phyloP scores from a whole-genome alignment of 1,284 basidiomycete genomes.

The Erythrobasidium hasegawianum region DNA sequence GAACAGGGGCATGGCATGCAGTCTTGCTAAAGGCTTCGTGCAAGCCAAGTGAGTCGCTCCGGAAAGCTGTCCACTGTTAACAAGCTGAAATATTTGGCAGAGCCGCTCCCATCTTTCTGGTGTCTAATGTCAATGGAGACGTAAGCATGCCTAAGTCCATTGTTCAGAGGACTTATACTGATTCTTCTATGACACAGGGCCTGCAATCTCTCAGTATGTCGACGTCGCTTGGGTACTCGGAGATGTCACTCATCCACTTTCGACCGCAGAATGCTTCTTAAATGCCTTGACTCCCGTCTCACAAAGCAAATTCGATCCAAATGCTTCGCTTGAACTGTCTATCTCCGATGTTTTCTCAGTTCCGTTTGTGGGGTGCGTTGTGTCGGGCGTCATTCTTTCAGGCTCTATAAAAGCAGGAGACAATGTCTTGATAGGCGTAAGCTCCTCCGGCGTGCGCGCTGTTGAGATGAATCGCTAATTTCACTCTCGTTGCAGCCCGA shows the following conservation, averaged over 20 bases:
- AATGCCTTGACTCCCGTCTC: slow-evolving; percentile 44
- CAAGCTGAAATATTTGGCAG: slow-evolving; percentile 46
- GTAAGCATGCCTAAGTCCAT: slow-evolving; percentile 56
- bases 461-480: neutral
- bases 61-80: slow-evolving; percentile 45
- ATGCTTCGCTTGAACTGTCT: slow-evolving; percentile 73
- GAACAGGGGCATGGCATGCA: slow-evolving; percentile 62
- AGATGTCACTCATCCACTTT: neutral
- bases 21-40: slow-evolving; percentile 68
- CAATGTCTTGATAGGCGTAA: slow-evolving; percentile 23
- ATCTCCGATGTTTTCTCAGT: slow-evolving; percentile 61
- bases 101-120: slow-evolving; percentile 85
- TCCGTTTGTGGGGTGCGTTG: slow-evolving; percentile 88
- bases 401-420: slow-evolving; percentile 34
- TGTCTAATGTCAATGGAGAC: slow-evolving; percentile 92
- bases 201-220: slow-evolving; percentile 34
- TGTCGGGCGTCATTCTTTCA: slow-evolving; percentile 54
- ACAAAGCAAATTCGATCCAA: slow-evolving; percentile 35
- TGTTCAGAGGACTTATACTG: neutral
- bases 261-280: slow-evolving; percentile 45
- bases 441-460: neutral
- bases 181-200: slow-evolving; percentile 35
- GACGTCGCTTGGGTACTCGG: too few relatives aligned
- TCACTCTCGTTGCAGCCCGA: slow-evolving; percentile 82
- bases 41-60: slow-evolving; percentile 53